A percentile compares a stretch with the other conserved stretches of the same genome.
phyloP scores from a whole-genome alignment of 2,329 filamentous ascomycete species.

The Fusarium austroafricanum region DNA sequence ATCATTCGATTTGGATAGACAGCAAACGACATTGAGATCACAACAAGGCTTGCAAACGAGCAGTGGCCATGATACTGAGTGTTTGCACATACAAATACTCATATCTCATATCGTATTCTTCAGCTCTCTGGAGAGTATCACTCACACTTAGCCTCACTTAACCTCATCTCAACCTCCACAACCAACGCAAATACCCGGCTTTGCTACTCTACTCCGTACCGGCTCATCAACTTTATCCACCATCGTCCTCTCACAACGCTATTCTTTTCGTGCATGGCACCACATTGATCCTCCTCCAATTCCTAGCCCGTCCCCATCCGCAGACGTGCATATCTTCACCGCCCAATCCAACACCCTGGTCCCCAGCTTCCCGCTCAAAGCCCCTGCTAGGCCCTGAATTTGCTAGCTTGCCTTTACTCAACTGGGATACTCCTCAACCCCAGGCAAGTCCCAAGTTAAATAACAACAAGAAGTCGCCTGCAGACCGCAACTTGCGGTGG shows the following conservation, averaged over 20 bases:
- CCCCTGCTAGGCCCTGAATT: slow-evolving; percentile 32
- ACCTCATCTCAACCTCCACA: background rate
- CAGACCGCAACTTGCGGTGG: slow-evolving; percentile 46
- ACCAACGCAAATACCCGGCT: slow-evolving; percentile 9
- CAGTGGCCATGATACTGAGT: background rate
- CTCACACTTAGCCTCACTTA: background rate
- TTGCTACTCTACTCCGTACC: slow-evolving; percentile 9
- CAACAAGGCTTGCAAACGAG: background rate
- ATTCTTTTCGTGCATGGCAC: slow-evolving; percentile 44
- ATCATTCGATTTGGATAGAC: slow-evolving; percentile 16
- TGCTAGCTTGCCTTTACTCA: background rate
- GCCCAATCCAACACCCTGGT: slow-evolving; percentile 37
- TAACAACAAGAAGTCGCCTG: slow-evolving; percentile 28
- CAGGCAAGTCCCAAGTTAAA: background rate
- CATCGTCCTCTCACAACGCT: slow-evolving; percentile 29
- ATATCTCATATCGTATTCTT: background rate
- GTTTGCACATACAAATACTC: background rate
- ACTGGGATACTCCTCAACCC: slow-evolving; percentile 1
- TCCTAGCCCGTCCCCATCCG: slow-evolving; percentile 2
- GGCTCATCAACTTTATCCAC: slow-evolving; percentile 9
- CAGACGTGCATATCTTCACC: slow-evolving; percentile 39
- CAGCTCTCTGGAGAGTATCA: background rate
- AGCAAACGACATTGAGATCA: background rate
- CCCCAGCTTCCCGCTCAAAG: slow-evolving; percentile 32
- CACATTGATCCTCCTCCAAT: slow-evolving; percentile 16